These are phyloP conservation scores for Fusarium fracticaudum DNA, from an alignment of 2,329 filamentous ascomycete genomes.

Conservation along the genomic window DNA sequence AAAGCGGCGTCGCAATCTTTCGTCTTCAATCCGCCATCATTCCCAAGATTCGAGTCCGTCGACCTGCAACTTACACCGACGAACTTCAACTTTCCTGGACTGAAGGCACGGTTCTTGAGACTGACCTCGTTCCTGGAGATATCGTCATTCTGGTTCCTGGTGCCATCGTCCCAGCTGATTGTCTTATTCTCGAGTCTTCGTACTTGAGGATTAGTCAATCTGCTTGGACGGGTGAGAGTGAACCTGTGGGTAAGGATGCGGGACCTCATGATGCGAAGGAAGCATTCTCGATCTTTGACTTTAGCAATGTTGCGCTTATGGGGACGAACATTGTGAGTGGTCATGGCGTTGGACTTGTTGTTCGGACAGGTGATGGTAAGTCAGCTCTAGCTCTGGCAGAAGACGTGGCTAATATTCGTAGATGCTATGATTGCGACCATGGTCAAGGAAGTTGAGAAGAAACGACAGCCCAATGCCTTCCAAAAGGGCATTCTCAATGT, in stretches of 20 bases:
- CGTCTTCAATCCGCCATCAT: background rate
- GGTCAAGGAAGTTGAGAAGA: slow-evolving; percentile 1
- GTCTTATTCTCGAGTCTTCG: background rate
- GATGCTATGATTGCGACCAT: background rate
- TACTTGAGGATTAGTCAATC: background rate
- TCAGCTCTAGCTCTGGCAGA: accelerated
- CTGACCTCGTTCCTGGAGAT: background rate
- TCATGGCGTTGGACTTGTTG: background rate
- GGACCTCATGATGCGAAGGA: background rate
- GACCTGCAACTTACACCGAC: background rate
- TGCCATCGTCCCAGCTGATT: background rate
- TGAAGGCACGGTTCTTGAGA: background rate
- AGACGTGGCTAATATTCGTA: accelerated
- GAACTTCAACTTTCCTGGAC: background rate
- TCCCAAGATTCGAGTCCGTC: background rate
- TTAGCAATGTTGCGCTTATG: background rate
- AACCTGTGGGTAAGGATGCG: background rate
- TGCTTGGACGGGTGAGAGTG: slow-evolving; percentile 1
- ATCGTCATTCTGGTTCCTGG: background rate
- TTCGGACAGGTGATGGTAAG: background rate
- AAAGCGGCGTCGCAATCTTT: background rate
- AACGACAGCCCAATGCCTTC: background rate
- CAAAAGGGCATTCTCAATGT: background rate
- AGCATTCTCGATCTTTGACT: background rate
- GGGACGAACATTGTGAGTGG: background rate